Percentiles rank a stretch among this genome's conserved stretches.
These are phyloP conservation scores for Atalantia buxifolia DNA, from an alignment of 345 rosid species.

Conservation along the genomic window DNA sequence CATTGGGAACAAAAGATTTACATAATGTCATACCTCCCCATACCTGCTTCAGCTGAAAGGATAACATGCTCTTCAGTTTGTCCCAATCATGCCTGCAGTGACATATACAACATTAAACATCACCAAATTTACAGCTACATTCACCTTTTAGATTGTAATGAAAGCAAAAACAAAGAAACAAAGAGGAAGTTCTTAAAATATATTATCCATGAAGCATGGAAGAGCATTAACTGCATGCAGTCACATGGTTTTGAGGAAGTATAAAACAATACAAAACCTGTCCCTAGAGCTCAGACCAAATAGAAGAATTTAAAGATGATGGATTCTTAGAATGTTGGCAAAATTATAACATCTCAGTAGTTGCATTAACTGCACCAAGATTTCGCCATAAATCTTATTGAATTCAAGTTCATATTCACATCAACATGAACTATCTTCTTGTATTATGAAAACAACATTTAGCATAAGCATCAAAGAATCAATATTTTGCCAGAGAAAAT, in stretches of 20 bases:
- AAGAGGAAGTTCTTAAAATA: not conserved
- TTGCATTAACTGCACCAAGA: not conserved
- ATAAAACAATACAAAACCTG: not conserved
- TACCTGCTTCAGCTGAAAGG: slow-evolving; percentile 96
- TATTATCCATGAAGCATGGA: not conserved
- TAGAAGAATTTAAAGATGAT: not conserved
- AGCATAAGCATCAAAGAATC: not conserved
- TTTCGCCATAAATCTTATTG: not conserved
- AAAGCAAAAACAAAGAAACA: not conserved
- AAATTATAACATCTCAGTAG: not conserved
- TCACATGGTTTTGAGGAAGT: not conserved
- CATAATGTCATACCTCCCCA: slow-evolving; percentile 62
- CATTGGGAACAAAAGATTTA: slow-evolving; percentile 15
- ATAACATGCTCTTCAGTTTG: slow-evolving; percentile 67
- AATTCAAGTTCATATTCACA: not conserved
- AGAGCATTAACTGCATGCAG: not conserved
- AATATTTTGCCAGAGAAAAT: too few relatives aligned
- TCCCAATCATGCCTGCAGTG: slow-evolving; percentile 80
- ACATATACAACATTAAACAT: not conserved
- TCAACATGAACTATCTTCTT: not conserved
- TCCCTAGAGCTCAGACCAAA: not conserved
- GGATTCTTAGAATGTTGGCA: not conserved
- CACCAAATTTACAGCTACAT: not conserved
- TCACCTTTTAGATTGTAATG: not conserved
- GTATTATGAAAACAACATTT: not conserved